Percentiles rank a stretch among this genome's conserved stretches.
Evolutionary conservation across 2,329 filamentous ascomycete species (phyloP).

Genomic region (Juglanconis sp.): DNA sequence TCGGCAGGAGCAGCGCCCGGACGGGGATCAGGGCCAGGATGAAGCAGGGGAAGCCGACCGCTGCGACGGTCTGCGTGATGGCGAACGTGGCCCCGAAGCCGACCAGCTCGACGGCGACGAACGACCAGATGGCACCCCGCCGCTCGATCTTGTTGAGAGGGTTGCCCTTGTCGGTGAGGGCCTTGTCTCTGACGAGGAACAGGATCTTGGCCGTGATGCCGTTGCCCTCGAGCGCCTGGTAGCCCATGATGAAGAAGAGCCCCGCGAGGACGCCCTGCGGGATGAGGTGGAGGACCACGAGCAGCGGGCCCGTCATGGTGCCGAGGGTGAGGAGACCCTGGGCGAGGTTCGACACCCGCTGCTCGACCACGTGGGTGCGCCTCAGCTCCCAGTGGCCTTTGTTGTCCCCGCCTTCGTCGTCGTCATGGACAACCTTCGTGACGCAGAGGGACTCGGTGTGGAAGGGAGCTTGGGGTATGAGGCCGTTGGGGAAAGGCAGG

Average conservation of each 20-base stretch:
- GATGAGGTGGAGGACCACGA: slow-evolving; percentile 72
- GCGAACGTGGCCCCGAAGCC: slow-evolving; percentile 78
- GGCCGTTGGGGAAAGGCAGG: slow-evolving; percentile 76
- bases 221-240: slow-evolving; percentile 73
- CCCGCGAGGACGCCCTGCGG: slow-evolving; percentile 77
- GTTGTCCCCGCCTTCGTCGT: slow-evolving; percentile 50
- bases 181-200: slow-evolving; percentile 63
- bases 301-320: slow-evolving; percentile 73
- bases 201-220: slow-evolving; percentile 73
- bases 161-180: slow-evolving; percentile 57
- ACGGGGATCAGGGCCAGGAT: slow-evolving; percentile 68
- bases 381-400: slow-evolving; percentile 55
- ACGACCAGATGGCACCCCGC: slow-evolving; percentile 66
- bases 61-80: slow-evolving; percentile 76
- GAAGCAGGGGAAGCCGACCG: slow-evolving; percentile 75
- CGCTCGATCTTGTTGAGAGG: slow-evolving; percentile 61
- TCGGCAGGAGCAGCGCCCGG: slow-evolving; percentile 61
- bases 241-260: slow-evolving; percentile 81
- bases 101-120: slow-evolving; percentile 64
- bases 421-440: slow-evolving; percentile 49
- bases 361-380: slow-evolving; percentile 67
- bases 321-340: slow-evolving; percentile 76
- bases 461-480: slow-evolving; percentile 81
- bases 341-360: slow-evolving; percentile 73
- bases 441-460: slow-evolving; percentile 78